Conservation (phyloP, 108 stramenopile genomes). For the Tribonema minus region DNA sequence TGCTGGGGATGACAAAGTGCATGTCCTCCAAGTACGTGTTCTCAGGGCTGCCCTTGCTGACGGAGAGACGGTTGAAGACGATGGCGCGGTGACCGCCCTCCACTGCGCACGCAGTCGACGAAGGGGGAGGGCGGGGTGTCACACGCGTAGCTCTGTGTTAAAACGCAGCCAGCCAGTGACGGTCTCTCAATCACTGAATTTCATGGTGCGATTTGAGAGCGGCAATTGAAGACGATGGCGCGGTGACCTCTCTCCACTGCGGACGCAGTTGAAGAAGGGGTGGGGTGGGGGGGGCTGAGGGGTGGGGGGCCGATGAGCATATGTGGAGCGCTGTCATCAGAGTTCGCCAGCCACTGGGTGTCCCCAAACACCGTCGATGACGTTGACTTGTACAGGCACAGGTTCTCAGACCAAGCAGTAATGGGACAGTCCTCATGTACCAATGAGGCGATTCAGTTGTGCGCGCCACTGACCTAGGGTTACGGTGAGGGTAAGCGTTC, state of each 20-base stretch:
- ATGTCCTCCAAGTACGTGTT: slow-evolving; percentile 83
- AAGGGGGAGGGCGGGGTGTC: background rate
- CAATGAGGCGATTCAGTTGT: too few species aligned
- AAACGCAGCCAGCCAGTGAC: too few species aligned
- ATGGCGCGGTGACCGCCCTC: slow-evolving; percentile 96
- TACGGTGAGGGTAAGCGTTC: too few species aligned
- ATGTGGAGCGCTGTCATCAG: too few species aligned
- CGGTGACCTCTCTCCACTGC: slow-evolving; percentile 93
- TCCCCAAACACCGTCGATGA: too few species aligned
- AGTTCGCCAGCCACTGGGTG: too few species aligned
- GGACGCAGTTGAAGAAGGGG: slow-evolving; percentile 26
- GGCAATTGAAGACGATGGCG: slow-evolving; percentile 87
- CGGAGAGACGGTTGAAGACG: slow-evolving; percentile 84
- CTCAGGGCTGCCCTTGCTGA: slow-evolving; percentile 84
- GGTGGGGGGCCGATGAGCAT: too few species aligned
- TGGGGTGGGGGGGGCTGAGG: background rate
- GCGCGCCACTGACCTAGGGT: too few species aligned
- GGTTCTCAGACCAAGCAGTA: too few species aligned
- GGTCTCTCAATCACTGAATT: background rate
- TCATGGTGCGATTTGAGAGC: slow-evolving; percentile 33
- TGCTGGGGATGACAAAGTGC: slow-evolving; percentile 94
- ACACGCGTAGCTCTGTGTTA: background rate
- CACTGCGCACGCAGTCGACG: slow-evolving; percentile 70
- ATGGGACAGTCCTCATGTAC: too few species aligned
- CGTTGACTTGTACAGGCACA: too few species aligned